Percentiles rank a stretch among this genome's conserved stretches.
Conservation (phyloP, 1,284 basidiomycete species). For the Xanthoconium separans region DNA sequence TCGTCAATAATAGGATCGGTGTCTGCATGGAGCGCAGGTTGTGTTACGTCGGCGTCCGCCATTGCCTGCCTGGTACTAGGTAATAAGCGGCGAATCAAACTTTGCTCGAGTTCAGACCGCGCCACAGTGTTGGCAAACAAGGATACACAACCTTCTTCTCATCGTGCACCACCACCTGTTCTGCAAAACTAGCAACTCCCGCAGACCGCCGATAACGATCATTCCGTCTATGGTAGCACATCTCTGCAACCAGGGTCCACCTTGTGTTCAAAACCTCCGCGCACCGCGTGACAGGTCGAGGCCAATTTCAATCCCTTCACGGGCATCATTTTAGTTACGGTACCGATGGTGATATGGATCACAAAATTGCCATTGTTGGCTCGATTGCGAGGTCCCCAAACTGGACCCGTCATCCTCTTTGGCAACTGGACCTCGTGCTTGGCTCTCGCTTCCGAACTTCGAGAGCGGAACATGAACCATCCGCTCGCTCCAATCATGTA, state of each 20-base stretch:
- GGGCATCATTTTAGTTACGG: conserved; percentile 33
- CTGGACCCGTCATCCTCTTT: conserved; percentile 15
- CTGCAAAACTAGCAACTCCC: not conserved
- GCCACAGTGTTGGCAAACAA: conserved; percentile 28
- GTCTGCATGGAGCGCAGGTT: conserved; percentile 34
- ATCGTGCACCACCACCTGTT: not conserved
- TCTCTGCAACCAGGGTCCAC: conserved; percentile 3
- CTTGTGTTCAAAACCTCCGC: conserved; percentile 17
- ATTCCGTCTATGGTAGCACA: not conserved
- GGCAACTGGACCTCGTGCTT: conserved; percentile 22
- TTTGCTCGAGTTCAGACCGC: conserved; percentile 22
- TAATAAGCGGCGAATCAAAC: conserved; percentile 17
- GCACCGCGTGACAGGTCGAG: conserved; percentile 25
- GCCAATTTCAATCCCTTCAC: conserved; percentile 25
- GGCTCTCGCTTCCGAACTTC: conserved; percentile 26
- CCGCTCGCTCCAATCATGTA: conserved; percentile 21
- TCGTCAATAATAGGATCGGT: conserved; percentile 47
- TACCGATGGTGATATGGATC: conserved; percentile 31
- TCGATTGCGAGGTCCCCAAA: conserved; percentile 4
- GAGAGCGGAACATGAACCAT: conserved; percentile 24
- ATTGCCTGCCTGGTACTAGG: conserved; percentile 21
- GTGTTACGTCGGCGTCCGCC: conserved; percentile 39
- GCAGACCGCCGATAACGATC: conserved; percentile 6
- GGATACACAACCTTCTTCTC: conserved; percentile 21
- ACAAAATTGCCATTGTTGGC: conserved; percentile 24